phyloP scores from a whole-genome alignment of 2,329 filamentous ascomycete genomes.

The Monosporascus sp. region DNA sequence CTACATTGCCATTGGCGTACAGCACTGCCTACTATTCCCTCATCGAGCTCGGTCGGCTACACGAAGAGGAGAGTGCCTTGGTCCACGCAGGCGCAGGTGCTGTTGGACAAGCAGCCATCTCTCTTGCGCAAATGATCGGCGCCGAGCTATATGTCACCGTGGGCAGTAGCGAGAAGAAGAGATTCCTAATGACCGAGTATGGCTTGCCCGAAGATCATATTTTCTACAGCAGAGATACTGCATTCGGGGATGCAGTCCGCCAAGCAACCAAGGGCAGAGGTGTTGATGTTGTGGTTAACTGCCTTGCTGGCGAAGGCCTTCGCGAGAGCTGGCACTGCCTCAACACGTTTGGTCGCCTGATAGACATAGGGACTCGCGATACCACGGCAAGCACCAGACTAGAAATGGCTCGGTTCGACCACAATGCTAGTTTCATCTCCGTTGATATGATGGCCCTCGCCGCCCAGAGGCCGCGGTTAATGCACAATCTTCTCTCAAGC shows the following conservation, averaged over 20 bases:
- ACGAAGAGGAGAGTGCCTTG: slow-evolving; percentile 20
- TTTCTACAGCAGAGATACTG: slow-evolving; percentile 22
- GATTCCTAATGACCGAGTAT: slow-evolving; percentile 23
- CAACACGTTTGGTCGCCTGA: slow-evolving; percentile 24
- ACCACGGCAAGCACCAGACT: slow-evolving; percentile 28
- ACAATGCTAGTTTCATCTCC: slow-evolving; percentile 40
- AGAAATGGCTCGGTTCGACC: slow-evolving; percentile 44
- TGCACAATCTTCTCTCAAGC: slow-evolving; percentile 19
- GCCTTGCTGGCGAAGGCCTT: slow-evolving; percentile 20
- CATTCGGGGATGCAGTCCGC: slow-evolving; percentile 19
- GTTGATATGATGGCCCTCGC: slow-evolving; percentile 40
- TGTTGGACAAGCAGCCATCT: slow-evolving; percentile 24
- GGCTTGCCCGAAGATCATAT: slow-evolving; percentile 19
- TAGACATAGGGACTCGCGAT: slow-evolving; percentile 23
- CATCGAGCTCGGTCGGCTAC: slow-evolving; percentile 19
- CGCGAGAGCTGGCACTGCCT: slow-evolving; percentile 26
- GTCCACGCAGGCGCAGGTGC: slow-evolving; percentile 23
- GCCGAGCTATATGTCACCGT: slow-evolving; percentile 23
- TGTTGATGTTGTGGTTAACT: slow-evolving; percentile 23
- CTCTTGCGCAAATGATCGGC: slow-evolving; percentile 22
- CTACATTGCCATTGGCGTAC: slow-evolving; percentile 22
- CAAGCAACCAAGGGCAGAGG: slow-evolving; percentile 17
- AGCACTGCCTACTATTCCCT: slow-evolving; percentile 22
- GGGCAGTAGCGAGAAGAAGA: slow-evolving; percentile 20
- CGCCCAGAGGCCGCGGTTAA: slow-evolving; percentile 21